Evolutionary conservation across 2,329 filamentous ascomycete species (phyloP).

Genomic region (Talaromyces sp.): DNA sequence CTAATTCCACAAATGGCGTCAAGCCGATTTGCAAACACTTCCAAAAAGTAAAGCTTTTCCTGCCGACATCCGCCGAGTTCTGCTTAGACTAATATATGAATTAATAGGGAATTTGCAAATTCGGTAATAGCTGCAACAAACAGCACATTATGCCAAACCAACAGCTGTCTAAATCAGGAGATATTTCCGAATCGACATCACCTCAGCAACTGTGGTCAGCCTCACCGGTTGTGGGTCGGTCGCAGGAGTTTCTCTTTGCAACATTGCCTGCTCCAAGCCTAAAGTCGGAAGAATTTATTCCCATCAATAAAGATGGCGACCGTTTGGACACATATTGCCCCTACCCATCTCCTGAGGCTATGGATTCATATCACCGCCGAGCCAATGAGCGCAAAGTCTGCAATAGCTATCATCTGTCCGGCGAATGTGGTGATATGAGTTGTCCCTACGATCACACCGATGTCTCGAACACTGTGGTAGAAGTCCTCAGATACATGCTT

Average conservation of each 20-base stretch:
- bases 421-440: constrained; percentile 38
- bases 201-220: constrained; percentile 17
- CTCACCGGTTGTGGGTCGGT: constrained; percentile 18
- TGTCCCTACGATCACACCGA: constrained; percentile 53
- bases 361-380: constrained; percentile 44
- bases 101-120: constrained; percentile 36
- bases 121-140: constrained; percentile 34
- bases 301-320: constrained; percentile 51
- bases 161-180: constrained; percentile 21
- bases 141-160: constrained; percentile 33
- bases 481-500: constrained; percentile 50
- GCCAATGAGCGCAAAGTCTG: constrained; percentile 50
- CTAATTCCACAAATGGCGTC: constrained; percentile 7
- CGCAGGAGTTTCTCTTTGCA: constrained; percentile 23
- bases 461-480: constrained; percentile 42
- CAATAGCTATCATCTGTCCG: constrained; percentile 52
- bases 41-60: constrained; percentile 30
- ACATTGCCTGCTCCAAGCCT: constrained; percentile 20
- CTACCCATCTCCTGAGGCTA: constrained; percentile 40
- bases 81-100: not conserved
- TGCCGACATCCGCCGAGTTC: not conserved
- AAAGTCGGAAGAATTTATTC: constrained; percentile 37
- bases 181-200: constrained; percentile 17
- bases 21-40: constrained; percentile 36
- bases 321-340: constrained; percentile 52